Evolutionary conservation across 2,329 filamentous ascomycete genomes (phyloP).

Genomic region (Plectosphaerella plurivora): DNA sequence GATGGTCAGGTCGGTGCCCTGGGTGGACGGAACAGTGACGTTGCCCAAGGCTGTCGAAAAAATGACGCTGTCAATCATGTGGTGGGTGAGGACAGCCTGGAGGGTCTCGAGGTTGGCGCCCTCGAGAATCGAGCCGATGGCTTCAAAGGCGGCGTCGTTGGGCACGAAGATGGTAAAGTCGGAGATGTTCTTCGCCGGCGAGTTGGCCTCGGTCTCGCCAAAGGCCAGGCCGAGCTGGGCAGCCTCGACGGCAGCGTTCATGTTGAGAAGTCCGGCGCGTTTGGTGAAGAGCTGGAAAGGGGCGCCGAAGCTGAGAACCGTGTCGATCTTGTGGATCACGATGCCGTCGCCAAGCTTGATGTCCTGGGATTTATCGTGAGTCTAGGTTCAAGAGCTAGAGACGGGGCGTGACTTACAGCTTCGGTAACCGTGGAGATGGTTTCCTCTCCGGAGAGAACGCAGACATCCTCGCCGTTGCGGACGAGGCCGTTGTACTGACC

Average conservation of each 20-base stretch:
- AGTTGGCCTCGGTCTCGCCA: conserved; percentile 15
- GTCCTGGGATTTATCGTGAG: conserved; percentile 10
- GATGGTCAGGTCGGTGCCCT: conserved; percentile 18
- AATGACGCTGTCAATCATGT: conserved; percentile 24
- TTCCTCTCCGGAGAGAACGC: conserved; percentile 25
- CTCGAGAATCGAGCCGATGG: conserved; percentile 21
- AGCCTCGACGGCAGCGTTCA: conserved; percentile 22
- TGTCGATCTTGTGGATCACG: conserved; percentile 25
- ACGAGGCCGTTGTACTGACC: conserved; percentile 30
- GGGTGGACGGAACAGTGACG: conserved; percentile 16
- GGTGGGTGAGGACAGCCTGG: conserved; percentile 21
- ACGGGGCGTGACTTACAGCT: conserved; percentile 14
- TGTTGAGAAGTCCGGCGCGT: conserved; percentile 18
- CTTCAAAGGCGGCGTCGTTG: conserved; percentile 20
- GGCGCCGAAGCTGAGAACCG: conserved; percentile 19
- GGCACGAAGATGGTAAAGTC: conserved; percentile 25
- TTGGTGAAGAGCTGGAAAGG: conserved; percentile 23
- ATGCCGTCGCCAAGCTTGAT: conserved; percentile 21
- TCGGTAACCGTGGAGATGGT: conserved; percentile 25
- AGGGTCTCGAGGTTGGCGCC: conserved; percentile 16
- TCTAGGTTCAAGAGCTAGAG: conserved; percentile 1
- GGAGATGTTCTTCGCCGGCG: conserved; percentile 18
- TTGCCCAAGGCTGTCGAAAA: conserved; percentile 22
- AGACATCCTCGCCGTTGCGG: conserved; percentile 22
- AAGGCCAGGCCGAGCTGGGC: conserved; percentile 19